phyloP scores from a whole-genome alignment of 1,284 basidiomycete species.

The Xanthoconium separans region DNA sequence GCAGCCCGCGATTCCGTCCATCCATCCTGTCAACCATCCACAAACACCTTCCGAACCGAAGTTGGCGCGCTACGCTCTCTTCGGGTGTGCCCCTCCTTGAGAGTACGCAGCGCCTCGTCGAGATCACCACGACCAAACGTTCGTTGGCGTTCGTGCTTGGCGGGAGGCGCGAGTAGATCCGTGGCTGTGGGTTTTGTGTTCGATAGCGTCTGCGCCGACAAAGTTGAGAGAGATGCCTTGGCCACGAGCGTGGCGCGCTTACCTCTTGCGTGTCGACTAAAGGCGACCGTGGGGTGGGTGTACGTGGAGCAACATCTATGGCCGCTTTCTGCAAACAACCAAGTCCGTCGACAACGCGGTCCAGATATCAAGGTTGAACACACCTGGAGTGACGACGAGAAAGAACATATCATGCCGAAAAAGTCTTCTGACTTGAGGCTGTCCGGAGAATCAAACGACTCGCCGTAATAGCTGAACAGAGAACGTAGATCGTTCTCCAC shows the following conservation, averaged over 20 bases:
- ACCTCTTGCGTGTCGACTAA: conserved; percentile 12
- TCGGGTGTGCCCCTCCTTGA: conserved; percentile 62
- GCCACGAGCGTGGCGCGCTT: not conserved
- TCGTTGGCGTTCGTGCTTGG: conserved; percentile 34
- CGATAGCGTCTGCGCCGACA: conserved; percentile 11
- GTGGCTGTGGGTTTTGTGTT: not conserved
- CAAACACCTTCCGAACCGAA: conserved; percentile 64
- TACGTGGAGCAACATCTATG: conserved; percentile 61
- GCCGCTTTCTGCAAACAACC: conserved; percentile 62
- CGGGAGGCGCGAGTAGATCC: conserved; percentile 16
- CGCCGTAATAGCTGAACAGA: conserved; percentile 72
- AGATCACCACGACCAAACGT: conserved; percentile 74
- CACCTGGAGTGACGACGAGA: conserved; percentile 73
- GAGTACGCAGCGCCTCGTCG: conserved; percentile 79
- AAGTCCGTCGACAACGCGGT: not conserved
- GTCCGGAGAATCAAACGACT: conserved; percentile 58
- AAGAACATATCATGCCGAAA: conserved; percentile 70
- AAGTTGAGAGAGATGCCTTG: not conserved
- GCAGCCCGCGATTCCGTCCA: conserved; percentile 5
- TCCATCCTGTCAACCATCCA: conserved; percentile 51
- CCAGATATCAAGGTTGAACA: conserved; percentile 1
- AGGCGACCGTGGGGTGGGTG: not conserved
- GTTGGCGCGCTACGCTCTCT: conserved; percentile 49
- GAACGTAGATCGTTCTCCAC: conserved; percentile 60
- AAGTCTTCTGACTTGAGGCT: conserved; percentile 76